phyloP scores from a whole-genome alignment of 2,329 filamentous ascomycete species.

The Gremmenia infestans region DNA sequence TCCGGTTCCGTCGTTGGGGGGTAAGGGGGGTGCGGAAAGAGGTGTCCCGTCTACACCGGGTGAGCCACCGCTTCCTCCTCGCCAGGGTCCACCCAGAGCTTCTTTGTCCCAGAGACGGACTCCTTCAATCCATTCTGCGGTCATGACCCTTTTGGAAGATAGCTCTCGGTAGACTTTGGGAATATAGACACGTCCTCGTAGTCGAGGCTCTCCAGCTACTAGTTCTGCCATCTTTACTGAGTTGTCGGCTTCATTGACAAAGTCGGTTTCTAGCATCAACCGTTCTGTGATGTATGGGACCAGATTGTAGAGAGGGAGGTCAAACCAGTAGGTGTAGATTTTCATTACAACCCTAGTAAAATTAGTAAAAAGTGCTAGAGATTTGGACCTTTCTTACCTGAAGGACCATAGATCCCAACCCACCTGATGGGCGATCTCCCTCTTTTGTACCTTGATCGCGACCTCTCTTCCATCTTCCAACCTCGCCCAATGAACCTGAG shows the following conservation, averaged over 20 bases:
- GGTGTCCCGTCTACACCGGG: slow-evolving; percentile 68
- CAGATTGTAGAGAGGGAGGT: slow-evolving; percentile 85
- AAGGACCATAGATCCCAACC: slow-evolving; percentile 80
- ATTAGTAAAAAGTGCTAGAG: neutral
- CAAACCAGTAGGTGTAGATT: slow-evolving; percentile 82
- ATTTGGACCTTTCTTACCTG: slow-evolving; percentile 5
- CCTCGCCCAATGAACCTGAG: slow-evolving; percentile 93
- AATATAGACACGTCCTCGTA: slow-evolving; percentile 80
- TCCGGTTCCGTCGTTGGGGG: slow-evolving; percentile 46
- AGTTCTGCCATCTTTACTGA: slow-evolving; percentile 76
- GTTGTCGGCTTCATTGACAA: slow-evolving; percentile 86
- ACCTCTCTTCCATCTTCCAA: slow-evolving; percentile 84
- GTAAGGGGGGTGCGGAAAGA: slow-evolving; percentile 38
- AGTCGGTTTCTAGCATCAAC: slow-evolving; percentile 91
- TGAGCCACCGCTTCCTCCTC: slow-evolving; percentile 72
- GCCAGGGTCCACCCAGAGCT: slow-evolving; percentile 70
- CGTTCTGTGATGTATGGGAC: slow-evolving; percentile 92
- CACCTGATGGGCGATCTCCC: slow-evolving; percentile 86
- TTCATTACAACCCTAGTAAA: slow-evolving; percentile 63
- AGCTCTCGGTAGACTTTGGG: slow-evolving; percentile 80
- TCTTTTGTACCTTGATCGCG: slow-evolving; percentile 94
- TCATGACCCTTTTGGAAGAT: slow-evolving; percentile 78
- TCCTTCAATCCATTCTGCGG: slow-evolving; percentile 97
- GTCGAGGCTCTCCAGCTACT: slow-evolving; percentile 67
- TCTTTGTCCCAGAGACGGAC: slow-evolving; percentile 89